Percentiles rank a stretch among this genome's conserved stretches.
Conservation (phyloP, 306 rosid genomes). For the cucumber (Cucumis sativus) region Cucumber_9930_V3 NC_026655.2:25672001-25672500, state of each 20-base stretch:
- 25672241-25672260: neutral
- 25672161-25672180: neutral
- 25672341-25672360: neutral
- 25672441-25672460: no score
- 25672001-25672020: neutral
- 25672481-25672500: no score
- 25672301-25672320: neutral
- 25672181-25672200: neutral
- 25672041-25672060: neutral
- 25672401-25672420: neutral
- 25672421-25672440: no score
- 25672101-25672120: neutral
- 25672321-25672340: neutral
- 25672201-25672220: neutral
- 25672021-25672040: neutral
- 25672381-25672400: neutral
- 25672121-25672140: neutral
- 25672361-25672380: neutral
- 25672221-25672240: neutral
- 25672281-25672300: slow-evolving; percentile 1
- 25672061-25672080: neutral
- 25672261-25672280: neutral
- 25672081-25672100: neutral
- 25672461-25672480: no score
- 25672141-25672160: neutral